Evolutionary conservation across 139 green algal genomes (phyloP).

Genomic region (Chlamydomonas sp.): DNA sequence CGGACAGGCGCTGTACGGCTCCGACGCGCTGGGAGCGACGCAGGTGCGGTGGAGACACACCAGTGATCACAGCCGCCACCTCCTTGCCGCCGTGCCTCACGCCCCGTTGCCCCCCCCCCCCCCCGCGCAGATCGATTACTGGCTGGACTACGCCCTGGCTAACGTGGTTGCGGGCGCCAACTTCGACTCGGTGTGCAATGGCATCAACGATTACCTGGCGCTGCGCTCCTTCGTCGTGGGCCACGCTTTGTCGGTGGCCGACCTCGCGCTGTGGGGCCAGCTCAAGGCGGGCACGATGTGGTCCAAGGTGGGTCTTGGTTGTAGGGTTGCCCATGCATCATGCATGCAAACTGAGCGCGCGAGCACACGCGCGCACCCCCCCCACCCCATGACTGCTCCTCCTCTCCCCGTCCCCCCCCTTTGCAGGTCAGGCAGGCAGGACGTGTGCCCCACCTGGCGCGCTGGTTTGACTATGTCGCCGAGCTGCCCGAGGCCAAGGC

Average conservation of each 20-base stretch:
- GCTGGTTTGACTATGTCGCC: conserved; percentile 69
- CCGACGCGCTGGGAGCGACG: conserved; percentile 36
- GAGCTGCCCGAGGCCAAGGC: conserved; percentile 32
- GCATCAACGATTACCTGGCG: conserved; percentile 65
- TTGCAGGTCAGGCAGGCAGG: conserved; percentile 49
- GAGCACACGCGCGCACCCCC: no score
- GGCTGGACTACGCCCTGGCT: conserved; percentile 5
- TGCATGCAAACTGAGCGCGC: neutral
- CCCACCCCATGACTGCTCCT: neutral
- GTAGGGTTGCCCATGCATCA: neutral
- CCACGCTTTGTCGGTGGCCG: conserved; percentile 63
- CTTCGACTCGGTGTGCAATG: conserved; percentile 53
- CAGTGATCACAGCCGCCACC: no score
- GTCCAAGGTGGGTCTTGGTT: neutral
- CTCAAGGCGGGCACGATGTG: conserved; percentile 43
- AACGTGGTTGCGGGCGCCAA: conserved; percentile 30
- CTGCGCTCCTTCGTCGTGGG: conserved; percentile 82
- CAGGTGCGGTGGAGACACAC: no score
- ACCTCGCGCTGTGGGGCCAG: conserved; percentile 80
- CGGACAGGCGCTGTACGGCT: conserved; percentile 38
- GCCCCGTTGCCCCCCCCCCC: no score
- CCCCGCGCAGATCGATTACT: conserved; percentile 11
- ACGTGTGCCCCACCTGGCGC: conserved; percentile 58
- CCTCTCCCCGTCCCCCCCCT: conserved; percentile 14
- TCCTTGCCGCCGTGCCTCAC: neutral